Evolutionary conservation across 805 yeast genomes (phyloP), one percentile per base, ranked within the genome.

Genomic region (Groenewaldozyma tartarivorans): DNA sequence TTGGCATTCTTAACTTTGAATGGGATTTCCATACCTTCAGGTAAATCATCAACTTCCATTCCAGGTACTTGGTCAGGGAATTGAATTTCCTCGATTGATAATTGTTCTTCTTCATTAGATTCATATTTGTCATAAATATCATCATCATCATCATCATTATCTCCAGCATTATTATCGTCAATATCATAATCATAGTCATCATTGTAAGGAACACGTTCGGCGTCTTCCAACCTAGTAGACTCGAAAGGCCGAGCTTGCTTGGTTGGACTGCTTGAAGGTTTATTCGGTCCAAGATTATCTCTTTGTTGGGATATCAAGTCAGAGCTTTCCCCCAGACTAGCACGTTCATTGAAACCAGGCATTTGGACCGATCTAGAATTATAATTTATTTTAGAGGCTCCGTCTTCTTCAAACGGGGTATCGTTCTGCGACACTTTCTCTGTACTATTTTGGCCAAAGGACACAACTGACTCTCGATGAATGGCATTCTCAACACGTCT

Each of bases 141-240:
- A 18, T 34, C 21, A 7, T 34, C 36, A n/a, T n/a, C n/a, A n/a
- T n/a, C 27, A 15, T 33, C 40, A 20, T 40, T 36, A 4, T 5
- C n/a, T 24, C 21, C 11, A 13, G 9, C 21, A 5, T 36, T 11
- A 6, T 27, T 7, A 17, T 41, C 35, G 33, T 33, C 44, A 24
- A 15, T 15, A 7, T 33, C 39, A 7, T 19, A 29, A 17, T 11
- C 37, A 26, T 39, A 9, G 5, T 18, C 22, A 20, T 34, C 35
- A 18, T 37, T 34, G 21, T 38, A 18, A 4, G 19, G 11, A 15
- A 15, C 42, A 7, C 22, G 20, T 30, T 26, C 44, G 20, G 18
- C 15, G 20, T 18, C 26, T 6, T n/a, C 26, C 36, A 20, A 17
- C 15, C 15, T 19, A 16, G 13, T 17, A 15, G 13, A 11, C 36